These are phyloP conservation scores for Meripilus lineatus DNA, from an alignment of 1,284 basidiomycete genomes.

Conservation along the genomic window DNA sequence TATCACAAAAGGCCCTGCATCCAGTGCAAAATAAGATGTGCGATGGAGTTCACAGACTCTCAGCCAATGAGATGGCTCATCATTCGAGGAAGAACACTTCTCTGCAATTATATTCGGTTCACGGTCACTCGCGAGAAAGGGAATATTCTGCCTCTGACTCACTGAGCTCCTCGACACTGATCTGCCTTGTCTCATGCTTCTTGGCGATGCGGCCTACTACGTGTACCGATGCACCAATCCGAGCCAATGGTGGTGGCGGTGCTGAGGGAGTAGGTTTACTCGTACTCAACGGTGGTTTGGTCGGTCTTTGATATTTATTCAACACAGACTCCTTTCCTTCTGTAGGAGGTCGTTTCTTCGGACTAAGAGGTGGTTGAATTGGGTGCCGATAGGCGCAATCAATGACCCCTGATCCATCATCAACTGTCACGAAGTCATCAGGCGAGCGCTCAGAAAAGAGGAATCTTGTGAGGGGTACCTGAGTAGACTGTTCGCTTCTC, in stretches of 20 bases:
- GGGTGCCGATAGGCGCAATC: constrained; percentile 50
- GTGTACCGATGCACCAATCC: constrained; percentile 44
- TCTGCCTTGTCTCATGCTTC: constrained; percentile 39
- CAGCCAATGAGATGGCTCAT: constrained; percentile 57
- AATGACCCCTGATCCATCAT: constrained; percentile 67
- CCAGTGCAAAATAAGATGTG: constrained; percentile 40
- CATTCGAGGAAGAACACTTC: constrained; percentile 44
- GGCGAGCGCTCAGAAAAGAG: constrained; percentile 3
- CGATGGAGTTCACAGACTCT: constrained; percentile 49
- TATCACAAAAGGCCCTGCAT: constrained; percentile 40
- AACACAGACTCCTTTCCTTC: neutral
- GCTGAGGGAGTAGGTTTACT: neutral
- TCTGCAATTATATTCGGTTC: constrained; percentile 35
- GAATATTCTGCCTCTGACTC: constrained; percentile 9
- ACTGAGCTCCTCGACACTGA: constrained; percentile 39
- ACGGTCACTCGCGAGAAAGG: neutral
- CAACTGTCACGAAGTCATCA: constrained; percentile 39
- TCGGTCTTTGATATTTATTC: neutral
- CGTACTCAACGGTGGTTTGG: constrained; percentile 1
- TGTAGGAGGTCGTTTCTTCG: neutral
- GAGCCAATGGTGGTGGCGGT: constrained; percentile 35
- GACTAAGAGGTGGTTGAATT: neutral
- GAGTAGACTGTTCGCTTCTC: constrained; percentile 58
- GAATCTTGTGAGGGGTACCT: constrained; percentile 30
- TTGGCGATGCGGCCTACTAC: constrained; percentile 44